Percentiles rank a stretch among this genome's conserved stretches.
phyloP scores from a whole-genome alignment of 148 eudicot species.

The Cornus suecica region DNA sequence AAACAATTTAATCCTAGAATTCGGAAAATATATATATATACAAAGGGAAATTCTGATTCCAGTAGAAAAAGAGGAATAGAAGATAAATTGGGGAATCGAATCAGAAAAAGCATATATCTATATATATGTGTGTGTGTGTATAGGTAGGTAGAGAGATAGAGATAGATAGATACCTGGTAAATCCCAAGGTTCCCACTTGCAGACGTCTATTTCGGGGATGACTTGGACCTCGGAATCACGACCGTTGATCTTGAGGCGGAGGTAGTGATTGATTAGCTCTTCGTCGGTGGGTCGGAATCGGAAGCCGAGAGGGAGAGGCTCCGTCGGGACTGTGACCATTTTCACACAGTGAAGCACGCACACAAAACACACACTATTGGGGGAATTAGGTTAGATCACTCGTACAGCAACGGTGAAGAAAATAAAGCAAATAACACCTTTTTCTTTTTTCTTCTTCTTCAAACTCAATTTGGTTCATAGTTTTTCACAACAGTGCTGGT shows the following conservation, averaged over 20 bases:
- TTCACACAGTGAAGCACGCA: neutral
- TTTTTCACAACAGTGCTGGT: too few species aligned
- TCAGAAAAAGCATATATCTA: neutral
- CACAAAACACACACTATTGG: neutral
- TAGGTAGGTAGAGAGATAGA: neutral
- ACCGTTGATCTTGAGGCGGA: conserved; percentile 31
- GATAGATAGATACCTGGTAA: conserved; percentile 24
- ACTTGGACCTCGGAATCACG: conserved; percentile 28
- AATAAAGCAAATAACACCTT: neutral
- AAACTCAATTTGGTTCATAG: neutral
- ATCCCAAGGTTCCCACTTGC: conserved; percentile 45
- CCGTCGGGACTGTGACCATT: conserved; percentile 6
- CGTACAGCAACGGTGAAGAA: neutral
- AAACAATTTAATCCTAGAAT: too few species aligned
- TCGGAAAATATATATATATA: neutral
- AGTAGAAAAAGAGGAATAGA: neutral
- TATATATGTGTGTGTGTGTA: neutral
- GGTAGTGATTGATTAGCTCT: conserved; percentile 33
- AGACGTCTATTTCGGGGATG: conserved; percentile 38
- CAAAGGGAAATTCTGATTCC: neutral
- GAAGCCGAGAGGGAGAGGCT: conserved; percentile 27
- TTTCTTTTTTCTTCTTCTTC: neutral
- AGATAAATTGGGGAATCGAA: neutral
- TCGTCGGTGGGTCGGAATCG: conserved; percentile 35
- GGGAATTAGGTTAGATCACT: neutral